These are phyloP conservation scores for Rhizopogon vinicolor DNA, from an alignment of 768 basidiomycete genomes.

Conservation along the genomic window DNA sequence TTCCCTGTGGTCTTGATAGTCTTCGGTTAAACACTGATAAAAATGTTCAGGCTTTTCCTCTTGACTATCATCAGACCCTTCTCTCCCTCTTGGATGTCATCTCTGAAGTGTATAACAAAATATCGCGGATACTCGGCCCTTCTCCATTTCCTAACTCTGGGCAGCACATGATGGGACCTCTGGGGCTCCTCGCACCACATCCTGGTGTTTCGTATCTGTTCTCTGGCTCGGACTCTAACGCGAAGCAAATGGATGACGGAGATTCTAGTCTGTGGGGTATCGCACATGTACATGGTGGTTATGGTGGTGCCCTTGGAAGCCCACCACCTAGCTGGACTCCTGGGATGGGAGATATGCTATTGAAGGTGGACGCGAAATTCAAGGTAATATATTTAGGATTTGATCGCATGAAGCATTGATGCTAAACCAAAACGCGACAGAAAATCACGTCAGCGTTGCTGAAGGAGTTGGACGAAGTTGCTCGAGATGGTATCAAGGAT, in stretches of 20 bases:
- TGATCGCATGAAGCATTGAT: neutral
- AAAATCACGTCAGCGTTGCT: constrained; percentile 78
- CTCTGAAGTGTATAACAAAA: constrained; percentile 86
- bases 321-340: constrained; percentile 62
- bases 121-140: constrained; percentile 77
- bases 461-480: constrained; percentile 82
- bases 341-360: constrained; percentile 62
- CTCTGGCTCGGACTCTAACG: constrained; percentile 29
- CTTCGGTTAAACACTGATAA: constrained; percentile 2
- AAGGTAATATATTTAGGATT: constrained; percentile 48
- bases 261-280: constrained; percentile 71
- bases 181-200: constrained; percentile 71
- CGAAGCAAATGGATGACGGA: constrained; percentile 34
- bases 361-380: constrained; percentile 80
- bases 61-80: constrained; percentile 88
- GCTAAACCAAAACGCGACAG: constrained; percentile 32
- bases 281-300: constrained; percentile 42
- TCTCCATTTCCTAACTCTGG: constrained; percentile 69
- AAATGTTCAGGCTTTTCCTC: constrained; percentile 64
- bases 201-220: constrained; percentile 83
- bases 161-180: constrained; percentile 71
- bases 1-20: constrained; percentile 7
- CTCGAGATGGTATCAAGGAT: constrained; percentile 75
- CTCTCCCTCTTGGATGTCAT: constrained; percentile 86
- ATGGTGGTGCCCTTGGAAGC: constrained; percentile 34